phyloP scores from a whole-genome alignment of 176 grass and related monocot species.

The Dactylis glomerata region DNA sequence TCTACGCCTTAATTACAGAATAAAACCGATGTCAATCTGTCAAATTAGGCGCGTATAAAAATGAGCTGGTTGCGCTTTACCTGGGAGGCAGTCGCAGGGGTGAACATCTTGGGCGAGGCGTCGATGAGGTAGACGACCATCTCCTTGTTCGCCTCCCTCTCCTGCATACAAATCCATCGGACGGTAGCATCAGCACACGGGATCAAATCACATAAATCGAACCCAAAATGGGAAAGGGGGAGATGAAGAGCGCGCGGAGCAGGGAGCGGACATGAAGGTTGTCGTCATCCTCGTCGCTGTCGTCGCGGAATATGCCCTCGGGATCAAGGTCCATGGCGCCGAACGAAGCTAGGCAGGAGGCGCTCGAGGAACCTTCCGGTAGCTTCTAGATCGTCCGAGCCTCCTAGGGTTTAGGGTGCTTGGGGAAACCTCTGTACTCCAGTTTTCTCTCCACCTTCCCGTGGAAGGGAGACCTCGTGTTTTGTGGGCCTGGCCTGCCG shows the following conservation, averaged over 20 bases:
- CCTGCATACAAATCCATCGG: conserved; percentile 42
- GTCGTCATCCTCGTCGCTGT: conserved; percentile 78
- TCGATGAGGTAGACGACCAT: conserved; percentile 87
- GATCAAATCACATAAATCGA: conserved; percentile 15
- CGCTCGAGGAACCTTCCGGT: neutral
- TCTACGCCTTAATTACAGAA: neutral
- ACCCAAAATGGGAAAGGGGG: neutral
- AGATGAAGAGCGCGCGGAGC: neutral
- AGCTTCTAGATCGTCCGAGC: conserved; percentile 25
- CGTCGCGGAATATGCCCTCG: conserved; percentile 86
- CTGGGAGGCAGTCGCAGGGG: conserved; percentile 29
- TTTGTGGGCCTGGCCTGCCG: neutral
- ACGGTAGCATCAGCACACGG: neutral
- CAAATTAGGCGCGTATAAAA: neutral
- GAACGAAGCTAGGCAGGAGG: neutral
- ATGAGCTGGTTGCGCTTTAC: conserved; percentile 25
- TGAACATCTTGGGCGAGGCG: conserved; percentile 96
- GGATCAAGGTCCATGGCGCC: conserved; percentile 90
- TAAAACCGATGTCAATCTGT: neutral
- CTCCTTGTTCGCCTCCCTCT: conserved; percentile 83
- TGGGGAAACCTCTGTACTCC: neutral
- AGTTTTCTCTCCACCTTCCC: neutral
- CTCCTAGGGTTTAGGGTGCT: conserved; percentile 29
- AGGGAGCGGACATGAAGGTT: conserved; percentile 41
- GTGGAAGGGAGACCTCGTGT: neutral